Evolutionary conservation across 148 eudicot genomes (phyloP), one percentile per base, ranked within the genome.

Genomic region (Nepenthes gracilis): DNA sequence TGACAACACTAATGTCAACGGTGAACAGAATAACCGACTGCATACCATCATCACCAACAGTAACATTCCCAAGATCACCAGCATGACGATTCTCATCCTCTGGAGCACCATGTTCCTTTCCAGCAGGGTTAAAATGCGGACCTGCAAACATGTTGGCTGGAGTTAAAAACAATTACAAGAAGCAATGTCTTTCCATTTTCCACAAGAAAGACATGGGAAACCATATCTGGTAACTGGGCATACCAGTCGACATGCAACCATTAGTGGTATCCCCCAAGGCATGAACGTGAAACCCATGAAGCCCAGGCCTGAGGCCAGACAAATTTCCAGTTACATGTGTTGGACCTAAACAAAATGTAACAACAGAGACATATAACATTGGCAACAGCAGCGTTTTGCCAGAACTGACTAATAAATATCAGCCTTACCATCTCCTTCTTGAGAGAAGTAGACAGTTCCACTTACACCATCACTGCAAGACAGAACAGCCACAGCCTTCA

Each of bases 211-310:
- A 9, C 1, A 9, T 8, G 7, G 1, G 12, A 35, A 49, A 2
- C 36, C 12, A 57, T 36, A 35, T 33, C 32, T 5, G n/a, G 45
- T 40, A 36, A 1, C 23, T 38, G 55, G 15, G 15, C 51, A 57
- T 82, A 93, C 98, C 98, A 64, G 98, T 93, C 65, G 98, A 93
- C 89, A 93, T 77, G 79, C 98, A 93, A 43, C 98, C 98, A 56
- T 93, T 93, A 52, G 98, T 88, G 50, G 98, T 93, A 79, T 93
- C 98, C 73, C 98, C 98, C 69, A 93, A 87, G 57, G 96, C 91
- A 76, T 93, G 98, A 59, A 92, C 98, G 64, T 92, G 98, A 65
- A 92, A 92, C 68, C 98, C 98, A 73, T 92, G 98, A 58, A 78
- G 91, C 54, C 98, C 98, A 50, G 96, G 89, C 64, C 64, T 84